Percentiles rank a stretch among this genome's conserved stretches.
Conservation (phyloP, 371 early-diverging fungal genomes). For the Mortierella sp. region DNA sequence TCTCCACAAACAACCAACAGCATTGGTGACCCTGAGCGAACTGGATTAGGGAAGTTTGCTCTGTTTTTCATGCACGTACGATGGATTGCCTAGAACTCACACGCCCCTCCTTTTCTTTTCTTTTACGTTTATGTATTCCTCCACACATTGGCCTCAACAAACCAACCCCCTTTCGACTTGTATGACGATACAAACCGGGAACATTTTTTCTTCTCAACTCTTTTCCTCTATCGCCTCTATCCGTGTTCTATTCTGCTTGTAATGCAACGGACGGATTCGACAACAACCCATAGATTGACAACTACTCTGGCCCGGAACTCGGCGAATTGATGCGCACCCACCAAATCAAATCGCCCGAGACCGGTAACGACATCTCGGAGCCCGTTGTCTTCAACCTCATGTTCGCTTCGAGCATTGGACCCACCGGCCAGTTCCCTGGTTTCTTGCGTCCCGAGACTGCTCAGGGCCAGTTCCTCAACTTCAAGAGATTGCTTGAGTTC, state of each 20-base stretch:
- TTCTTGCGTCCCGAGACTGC: constrained; percentile 99
- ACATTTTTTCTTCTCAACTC: background rate
- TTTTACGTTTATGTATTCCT: background rate
- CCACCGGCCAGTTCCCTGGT: constrained; percentile 91
- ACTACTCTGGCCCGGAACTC: constrained; percentile 91
- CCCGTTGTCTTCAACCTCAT: constrained; percentile 99
- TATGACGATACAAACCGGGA: background rate
- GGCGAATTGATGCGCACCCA: constrained; percentile 89
- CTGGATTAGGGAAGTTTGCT: background rate
- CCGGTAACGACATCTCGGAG: constrained; percentile 91
- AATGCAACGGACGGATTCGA: background rate
- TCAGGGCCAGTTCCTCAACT: constrained; percentile 99
- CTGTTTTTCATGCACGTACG: background rate
- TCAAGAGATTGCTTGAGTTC: constrained; percentile 96
- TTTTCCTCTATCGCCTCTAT: background rate
- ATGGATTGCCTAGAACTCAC: constrained; percentile 5
- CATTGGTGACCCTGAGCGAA: background rate
- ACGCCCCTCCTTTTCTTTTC: background rate
- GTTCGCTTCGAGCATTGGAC: constrained; percentile 99
- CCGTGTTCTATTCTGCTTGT: background rate
- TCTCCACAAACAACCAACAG: background rate
- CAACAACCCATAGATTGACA: constrained; percentile 80
- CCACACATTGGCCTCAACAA: background rate
- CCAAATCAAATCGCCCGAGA: constrained; percentile 93
- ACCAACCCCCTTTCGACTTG: background rate